Evolutionary conservation across 164 flowering plant species (phyloP), one percentile per base, ranked within the genome.

Genomic region (Nelumbo lutea): DNA sequence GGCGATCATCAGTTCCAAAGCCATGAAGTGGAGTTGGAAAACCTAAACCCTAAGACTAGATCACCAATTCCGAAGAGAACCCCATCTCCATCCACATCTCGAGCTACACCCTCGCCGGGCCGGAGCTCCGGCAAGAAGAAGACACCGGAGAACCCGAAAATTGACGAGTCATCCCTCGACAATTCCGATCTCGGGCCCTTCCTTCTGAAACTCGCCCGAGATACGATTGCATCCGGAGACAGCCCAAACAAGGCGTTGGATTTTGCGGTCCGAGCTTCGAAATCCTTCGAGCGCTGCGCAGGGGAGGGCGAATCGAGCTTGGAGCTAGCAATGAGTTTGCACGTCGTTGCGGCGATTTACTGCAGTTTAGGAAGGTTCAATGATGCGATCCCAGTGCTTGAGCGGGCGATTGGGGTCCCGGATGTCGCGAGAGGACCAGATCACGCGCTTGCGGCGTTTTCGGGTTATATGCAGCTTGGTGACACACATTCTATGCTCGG

Each of bases 141-240:
- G 42, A 75, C 80, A 6, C 77, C 75, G 7, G 64, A 61, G 9
- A 78, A 67, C 9, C 80, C 77, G 1, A 41, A 66, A 14, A 9
- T 80, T 13, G 77, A 87, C 39, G 96, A 91, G 43, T 65, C 96
- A 4, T 81, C 94, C 1, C 83, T 96, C 13, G 98, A 93, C 79
- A 95, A 95, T 73, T 97, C 99, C 10, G 99, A 95, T 89, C 97
- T 92, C 57, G 99, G 98, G 0, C 99, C 99, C 11, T 95, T 95
- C 64, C 82, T 95, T 2, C 82, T 96, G 11, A 93, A 96, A 79
- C 83, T 89, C 47, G 97, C 98, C 1, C 83, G 99, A 1, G 97
- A 96, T 70, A 82, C 97, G 15, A 91, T 93, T 45, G 94, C 93
- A 4, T 86, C 90, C 14, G 98, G 98, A 1, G 99, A 95, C 2